A percentile compares a stretch with the other conserved stretches of the same genome.
Evolutionary conservation across 495 filamentous ascomycete species (phyloP).

Genomic region (Aspergillus cristatus): DNA sequence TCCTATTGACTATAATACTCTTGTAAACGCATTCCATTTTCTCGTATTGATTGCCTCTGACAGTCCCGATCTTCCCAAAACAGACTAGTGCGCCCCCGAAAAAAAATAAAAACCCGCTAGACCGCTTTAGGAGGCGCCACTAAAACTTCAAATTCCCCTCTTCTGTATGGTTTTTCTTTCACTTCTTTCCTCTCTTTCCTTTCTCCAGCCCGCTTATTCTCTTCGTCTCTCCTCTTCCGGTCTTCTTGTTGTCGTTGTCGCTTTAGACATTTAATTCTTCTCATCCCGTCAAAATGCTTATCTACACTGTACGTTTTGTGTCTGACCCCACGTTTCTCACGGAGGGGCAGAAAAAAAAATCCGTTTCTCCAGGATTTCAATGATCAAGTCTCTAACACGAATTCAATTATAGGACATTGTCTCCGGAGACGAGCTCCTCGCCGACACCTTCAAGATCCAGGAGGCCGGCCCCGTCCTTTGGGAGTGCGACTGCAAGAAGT

Average conservation of each 20-base stretch:
- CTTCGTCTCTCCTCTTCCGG: conserved; percentile 11
- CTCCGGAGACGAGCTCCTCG: conserved; percentile 89
- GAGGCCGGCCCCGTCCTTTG: conserved; percentile 69
- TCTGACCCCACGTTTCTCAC: not conserved
- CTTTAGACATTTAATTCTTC: conserved; percentile 6
- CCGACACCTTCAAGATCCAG: conserved; percentile 77
- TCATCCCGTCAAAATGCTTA: conserved; percentile 64
- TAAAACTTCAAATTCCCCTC: conserved; percentile 28
- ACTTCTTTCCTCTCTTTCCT: conserved; percentile 20
- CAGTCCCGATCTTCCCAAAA: no score
- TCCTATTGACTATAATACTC: no score
- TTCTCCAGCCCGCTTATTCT: conserved; percentile 18
- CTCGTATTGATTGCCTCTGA: no score
- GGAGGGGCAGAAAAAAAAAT: conserved; percentile 2
- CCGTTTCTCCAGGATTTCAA: not conserved
- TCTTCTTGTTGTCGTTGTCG: conserved; percentile 5
- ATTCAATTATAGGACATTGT: conserved; percentile 60
- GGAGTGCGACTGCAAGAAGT: conserved; percentile 85
- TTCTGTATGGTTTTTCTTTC: conserved; percentile 28
- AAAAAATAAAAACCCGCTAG: conserved; percentile 23
- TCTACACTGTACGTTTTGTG: conserved; percentile 61
- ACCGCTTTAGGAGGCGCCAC: conserved; percentile 14
- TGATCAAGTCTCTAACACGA: not conserved
- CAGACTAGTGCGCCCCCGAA: conserved; percentile 1
- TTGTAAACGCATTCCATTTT: no score